phyloP scores from a whole-genome alignment of 352 stramenopile genomes.

The Thraustotheca clavata region DNA sequence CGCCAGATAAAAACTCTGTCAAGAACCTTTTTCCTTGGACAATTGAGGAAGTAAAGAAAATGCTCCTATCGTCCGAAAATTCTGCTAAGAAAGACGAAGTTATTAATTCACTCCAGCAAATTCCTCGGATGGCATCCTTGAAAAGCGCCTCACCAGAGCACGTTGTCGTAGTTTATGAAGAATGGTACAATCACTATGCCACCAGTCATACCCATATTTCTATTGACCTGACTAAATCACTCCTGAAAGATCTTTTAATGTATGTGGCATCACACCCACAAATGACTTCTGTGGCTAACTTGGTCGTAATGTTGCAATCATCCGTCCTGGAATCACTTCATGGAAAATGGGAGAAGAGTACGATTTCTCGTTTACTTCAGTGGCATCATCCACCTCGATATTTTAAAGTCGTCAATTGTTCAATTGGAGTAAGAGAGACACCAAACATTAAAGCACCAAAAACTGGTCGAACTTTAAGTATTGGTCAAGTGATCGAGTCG shows the following conservation, averaged over 20 bases:
- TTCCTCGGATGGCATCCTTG: background rate
- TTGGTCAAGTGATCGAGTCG: slow-evolving; percentile 18
- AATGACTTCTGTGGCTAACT: background rate
- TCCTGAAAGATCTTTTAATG: slow-evolving; percentile 4
- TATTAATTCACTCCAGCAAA: background rate
- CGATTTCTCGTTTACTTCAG: background rate
- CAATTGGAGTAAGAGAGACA: slow-evolving; percentile 9
- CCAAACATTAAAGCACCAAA: slow-evolving; percentile 11
- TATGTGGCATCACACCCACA: background rate
- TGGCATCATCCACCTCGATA: background rate
- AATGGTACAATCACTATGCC: background rate
- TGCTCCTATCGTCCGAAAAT: background rate
- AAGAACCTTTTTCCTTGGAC: slow-evolving; percentile 2
- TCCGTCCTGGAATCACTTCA: background rate
- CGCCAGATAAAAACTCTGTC: background rate
- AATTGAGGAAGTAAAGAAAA: background rate
- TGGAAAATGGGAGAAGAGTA: background rate
- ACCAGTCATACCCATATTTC: background rate
- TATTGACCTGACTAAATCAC: background rate
- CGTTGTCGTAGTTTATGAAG: slow-evolving; percentile 15
- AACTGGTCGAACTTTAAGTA: slow-evolving; percentile 8
- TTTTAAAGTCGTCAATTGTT: slow-evolving; percentile 20
- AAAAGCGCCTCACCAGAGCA: slow-evolving; percentile 2
- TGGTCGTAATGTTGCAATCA: background rate
- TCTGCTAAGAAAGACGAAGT: background rate